Evolutionary conservation across 495 filamentous ascomycete species (phyloP).

Genomic region (Pseudoneurospora amorphoporcata): DNA sequence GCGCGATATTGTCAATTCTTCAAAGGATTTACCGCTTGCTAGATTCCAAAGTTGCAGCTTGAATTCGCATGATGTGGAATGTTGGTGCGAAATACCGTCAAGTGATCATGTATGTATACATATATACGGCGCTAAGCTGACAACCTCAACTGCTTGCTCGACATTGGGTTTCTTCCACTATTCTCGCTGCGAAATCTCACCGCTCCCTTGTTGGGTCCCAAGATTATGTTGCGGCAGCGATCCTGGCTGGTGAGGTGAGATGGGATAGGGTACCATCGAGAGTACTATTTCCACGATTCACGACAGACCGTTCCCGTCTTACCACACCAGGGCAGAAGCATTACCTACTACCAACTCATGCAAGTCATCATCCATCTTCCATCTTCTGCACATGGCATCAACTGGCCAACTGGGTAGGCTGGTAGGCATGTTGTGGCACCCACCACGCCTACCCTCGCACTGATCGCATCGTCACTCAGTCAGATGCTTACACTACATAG

Average conservation of each 20-base stretch:
- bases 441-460: not conserved
- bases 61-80: not conserved
- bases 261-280: not conserved
- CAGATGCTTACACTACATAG: not conserved
- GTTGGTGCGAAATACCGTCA: not conserved
- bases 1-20: not conserved
- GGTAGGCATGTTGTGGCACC: not conserved
- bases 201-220: not conserved
- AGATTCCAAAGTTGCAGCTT: not conserved
- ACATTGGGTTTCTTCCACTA: not conserved
- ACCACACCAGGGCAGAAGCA: not conserved
- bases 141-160: not conserved
- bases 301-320: not conserved
- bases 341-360: not conserved
- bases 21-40: not conserved
- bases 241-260: not conserved
- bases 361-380: not conserved
- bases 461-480: not conserved
- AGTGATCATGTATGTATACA: too few species aligned
- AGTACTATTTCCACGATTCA: not conserved
- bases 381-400: not conserved
- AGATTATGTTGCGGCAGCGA: not conserved
- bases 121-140: not conserved
- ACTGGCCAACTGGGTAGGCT: not conserved
- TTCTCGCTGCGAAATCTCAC: not conserved